phyloP scores from a whole-genome alignment of 2,329 filamentous ascomycete genomes.

The Pseudogymnoascus sp. region DNA sequence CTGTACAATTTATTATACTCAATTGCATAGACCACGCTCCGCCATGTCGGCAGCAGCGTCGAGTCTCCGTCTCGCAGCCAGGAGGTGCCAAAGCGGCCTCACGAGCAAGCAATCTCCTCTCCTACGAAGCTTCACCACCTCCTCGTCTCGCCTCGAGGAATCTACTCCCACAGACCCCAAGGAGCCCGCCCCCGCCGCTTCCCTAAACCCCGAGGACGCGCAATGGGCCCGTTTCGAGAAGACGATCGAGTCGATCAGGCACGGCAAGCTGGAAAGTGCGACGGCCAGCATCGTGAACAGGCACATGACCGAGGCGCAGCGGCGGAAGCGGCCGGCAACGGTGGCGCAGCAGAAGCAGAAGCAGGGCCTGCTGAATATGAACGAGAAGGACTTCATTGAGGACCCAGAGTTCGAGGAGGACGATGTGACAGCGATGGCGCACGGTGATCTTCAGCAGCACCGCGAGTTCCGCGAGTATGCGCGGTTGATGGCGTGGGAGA shows the following conservation, averaged over 20 bases:
- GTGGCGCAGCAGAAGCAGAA: conserved; percentile 15
- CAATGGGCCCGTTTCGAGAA: not conserved
- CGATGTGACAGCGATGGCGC: conserved; percentile 75
- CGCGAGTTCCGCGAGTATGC: conserved; percentile 84
- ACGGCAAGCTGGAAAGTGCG: not conserved
- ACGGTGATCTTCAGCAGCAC: conserved; percentile 81
- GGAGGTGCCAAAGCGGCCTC: conserved; percentile 18
- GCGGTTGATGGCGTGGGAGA: conserved; percentile 85
- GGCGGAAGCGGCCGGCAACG: not conserved
- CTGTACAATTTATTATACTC: not conserved
- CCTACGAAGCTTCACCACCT: conserved; percentile 2
- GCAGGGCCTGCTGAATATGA: conserved; percentile 28
- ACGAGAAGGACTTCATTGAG: conserved; percentile 25
- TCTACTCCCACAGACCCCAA: not conserved
- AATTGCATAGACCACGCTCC: not conserved
- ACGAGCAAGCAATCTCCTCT: conserved; percentile 9
- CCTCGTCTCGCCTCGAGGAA: not conserved
- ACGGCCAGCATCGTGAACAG: not conserved
- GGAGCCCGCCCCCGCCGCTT: not conserved
- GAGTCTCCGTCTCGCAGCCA: conserved; percentile 23
- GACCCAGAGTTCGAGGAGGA: conserved; percentile 61
- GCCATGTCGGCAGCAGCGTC: conserved; percentile 27
- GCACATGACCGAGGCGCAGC: not conserved
- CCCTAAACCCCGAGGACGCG: not conserved
- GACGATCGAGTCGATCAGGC: not conserved